These are phyloP conservation scores for Lipomyces spencermartinsiae DNA, from an alignment of 805 yeast species.

Conservation along the genomic window DNA sequence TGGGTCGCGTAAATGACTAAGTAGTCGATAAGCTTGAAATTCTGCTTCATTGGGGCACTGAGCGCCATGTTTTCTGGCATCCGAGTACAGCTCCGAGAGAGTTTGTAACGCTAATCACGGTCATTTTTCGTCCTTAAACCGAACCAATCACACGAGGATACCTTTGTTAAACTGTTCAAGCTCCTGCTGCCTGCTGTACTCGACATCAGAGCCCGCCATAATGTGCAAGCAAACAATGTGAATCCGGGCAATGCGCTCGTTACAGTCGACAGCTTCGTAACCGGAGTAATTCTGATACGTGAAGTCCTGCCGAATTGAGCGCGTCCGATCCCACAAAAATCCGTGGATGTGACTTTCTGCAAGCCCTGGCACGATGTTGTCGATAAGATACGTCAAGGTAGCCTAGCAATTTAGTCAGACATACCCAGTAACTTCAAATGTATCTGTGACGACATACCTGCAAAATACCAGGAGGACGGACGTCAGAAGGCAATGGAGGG, in stretches of 20 bases:
- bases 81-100: slow-evolving; percentile 82
- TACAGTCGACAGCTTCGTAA: slow-evolving; percentile 90
- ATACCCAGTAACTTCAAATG: neutral
- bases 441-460: slow-evolving; percentile 26
- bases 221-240: slow-evolving; percentile 82
- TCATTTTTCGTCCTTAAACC: neutral
- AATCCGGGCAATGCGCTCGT: slow-evolving; percentile 87
- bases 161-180: slow-evolving; percentile 86
- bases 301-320: slow-evolving; percentile 96
- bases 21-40: slow-evolving; percentile 83
- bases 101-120: slow-evolving; percentile 69
- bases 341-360: slow-evolving; percentile 81
- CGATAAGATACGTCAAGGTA: slow-evolving; percentile 75
- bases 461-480: slow-evolving; percentile 85
- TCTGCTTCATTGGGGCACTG: slow-evolving; percentile 86
- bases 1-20: slow-evolving; percentile 82
- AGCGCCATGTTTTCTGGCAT: slow-evolving; percentile 73
- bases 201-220: slow-evolving; percentile 76
- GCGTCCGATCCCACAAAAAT: slow-evolving; percentile 95
- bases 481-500: slow-evolving; percentile 97
- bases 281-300: slow-evolving; percentile 94
- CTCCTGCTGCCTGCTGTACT: slow-evolving; percentile 93
- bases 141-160: neutral
- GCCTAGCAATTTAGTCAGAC: slow-evolving; percentile 43
- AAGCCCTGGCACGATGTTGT: slow-evolving; percentile 63